phyloP scores from a whole-genome alignment of 2,329 filamentous ascomycete species.

The Remersonia thermophila region DNA sequence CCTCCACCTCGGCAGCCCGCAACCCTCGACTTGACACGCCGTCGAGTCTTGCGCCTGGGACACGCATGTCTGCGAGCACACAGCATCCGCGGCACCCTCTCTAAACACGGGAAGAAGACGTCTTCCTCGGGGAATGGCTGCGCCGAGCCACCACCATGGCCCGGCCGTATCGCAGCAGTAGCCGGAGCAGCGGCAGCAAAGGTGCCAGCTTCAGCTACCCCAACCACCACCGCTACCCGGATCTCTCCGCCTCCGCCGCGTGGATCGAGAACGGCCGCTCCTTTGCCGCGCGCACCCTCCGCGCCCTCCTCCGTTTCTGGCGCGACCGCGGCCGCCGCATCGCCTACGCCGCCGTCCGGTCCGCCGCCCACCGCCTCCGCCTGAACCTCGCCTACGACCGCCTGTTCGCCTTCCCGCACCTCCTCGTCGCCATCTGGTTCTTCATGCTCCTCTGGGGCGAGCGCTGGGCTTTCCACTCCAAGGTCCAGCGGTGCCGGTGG shows the following conservation, averaged over 20 bases:
- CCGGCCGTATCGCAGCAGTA: conserved; percentile 27
- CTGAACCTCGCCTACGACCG: conserved; percentile 38
- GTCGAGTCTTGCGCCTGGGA: too few relatives aligned
- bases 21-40: too few relatives aligned
- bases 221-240: conserved; percentile 16
- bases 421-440: conserved; percentile 63
- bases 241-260: conserved; percentile 18
- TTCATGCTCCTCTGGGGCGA: conserved; percentile 76
- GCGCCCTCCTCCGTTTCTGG: conserved; percentile 29
- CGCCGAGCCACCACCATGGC: conserved; percentile 22
- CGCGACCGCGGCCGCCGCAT: conserved; percentile 29
- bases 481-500: conserved; percentile 67
- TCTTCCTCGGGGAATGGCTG: conserved; percentile 19
- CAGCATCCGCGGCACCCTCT: too few relatives aligned
- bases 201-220: conserved; percentile 8
- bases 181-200: conserved; percentile 6
- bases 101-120: too few relatives aligned
- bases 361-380: conserved; percentile 23
- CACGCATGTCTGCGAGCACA: too few relatives aligned
- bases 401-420: conserved; percentile 51
- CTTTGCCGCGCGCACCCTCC: conserved; percentile 18
- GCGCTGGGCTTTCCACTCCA: conserved; percentile 59
- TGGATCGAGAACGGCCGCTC: conserved; percentile 27
- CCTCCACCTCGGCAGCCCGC: too few relatives aligned
- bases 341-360: conserved; percentile 21